A percentile compares a stretch with the other conserved stretches of the same genome.
phyloP scores from a whole-genome alignment of 2,329 filamentous ascomycete genomes.

The Scedosporium minutisporum region DNA sequence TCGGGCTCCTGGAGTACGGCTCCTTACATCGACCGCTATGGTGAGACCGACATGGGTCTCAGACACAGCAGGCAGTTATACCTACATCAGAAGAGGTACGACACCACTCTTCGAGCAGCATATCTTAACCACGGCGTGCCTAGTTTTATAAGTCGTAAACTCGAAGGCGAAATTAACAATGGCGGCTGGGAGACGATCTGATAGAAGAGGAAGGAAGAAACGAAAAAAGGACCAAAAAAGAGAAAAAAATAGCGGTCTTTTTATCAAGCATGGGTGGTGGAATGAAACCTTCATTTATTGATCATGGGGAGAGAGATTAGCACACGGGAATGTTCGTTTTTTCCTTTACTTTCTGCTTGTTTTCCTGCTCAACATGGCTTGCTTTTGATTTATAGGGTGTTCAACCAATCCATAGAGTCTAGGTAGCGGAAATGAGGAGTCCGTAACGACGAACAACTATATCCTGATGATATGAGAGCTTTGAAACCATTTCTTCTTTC shows the following conservation, averaged over 20 bases:
- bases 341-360: not conserved
- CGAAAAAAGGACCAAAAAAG: not conserved
- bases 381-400: not conserved
- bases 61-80: conserved; percentile 81
- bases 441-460: not conserved
- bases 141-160: conserved; percentile 76
- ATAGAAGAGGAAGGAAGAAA: conserved; percentile 9
- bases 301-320: not conserved
- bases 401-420: not conserved
- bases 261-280: not conserved
- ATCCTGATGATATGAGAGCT: no score
- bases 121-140: conserved; percentile 84
- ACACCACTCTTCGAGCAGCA: conserved; percentile 65
- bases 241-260: not conserved
- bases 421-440: not conserved
- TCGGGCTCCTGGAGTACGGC: conserved; percentile 80
- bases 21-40: conserved; percentile 91
- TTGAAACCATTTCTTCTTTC: no score
- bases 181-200: conserved; percentile 89
- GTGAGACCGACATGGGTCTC: conserved; percentile 87
- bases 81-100: conserved; percentile 88
- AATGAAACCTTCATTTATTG: not conserved
- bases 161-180: conserved; percentile 94
- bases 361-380: not conserved
- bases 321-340: not conserved